Conservation (phyloP, 495 filamentous ascomycete species). For the Melanomma pulvis-pyrius region DNA sequence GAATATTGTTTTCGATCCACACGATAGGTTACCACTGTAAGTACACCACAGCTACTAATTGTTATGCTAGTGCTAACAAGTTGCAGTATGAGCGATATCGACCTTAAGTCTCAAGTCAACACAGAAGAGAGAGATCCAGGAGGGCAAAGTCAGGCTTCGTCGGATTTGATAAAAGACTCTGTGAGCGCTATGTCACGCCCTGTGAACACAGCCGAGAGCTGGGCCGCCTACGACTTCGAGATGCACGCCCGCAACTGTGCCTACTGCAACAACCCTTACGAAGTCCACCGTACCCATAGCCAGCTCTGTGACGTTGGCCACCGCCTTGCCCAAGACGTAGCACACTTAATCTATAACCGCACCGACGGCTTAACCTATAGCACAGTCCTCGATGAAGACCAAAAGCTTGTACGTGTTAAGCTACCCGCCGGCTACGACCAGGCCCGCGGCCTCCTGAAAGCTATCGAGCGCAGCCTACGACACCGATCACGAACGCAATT, state of each 20-base stretch:
- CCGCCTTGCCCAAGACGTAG: constrained; percentile 43
- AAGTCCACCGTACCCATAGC: constrained; percentile 35
- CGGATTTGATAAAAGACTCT: constrained; percentile 35
- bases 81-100: too few species aligned
- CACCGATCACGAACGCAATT: constrained; percentile 37
- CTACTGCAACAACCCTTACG: constrained; percentile 43
- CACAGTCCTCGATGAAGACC: constrained; percentile 36
- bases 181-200: constrained; percentile 41
- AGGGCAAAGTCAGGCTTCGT: too few species aligned
- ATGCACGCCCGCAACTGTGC: constrained; percentile 43
- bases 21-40: too few species aligned
- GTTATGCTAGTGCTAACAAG: too few species aligned
- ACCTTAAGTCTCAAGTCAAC: too few species aligned
- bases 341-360: constrained; percentile 41
- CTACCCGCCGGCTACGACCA: constrained; percentile 42
- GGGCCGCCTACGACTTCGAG: constrained; percentile 47
- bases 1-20: too few species aligned
- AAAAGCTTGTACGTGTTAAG: constrained; percentile 46
- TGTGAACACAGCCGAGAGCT: constrained; percentile 39
- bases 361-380: constrained; percentile 43
- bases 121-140: too few species aligned
- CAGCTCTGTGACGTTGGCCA: constrained; percentile 44
- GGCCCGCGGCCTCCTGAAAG: constrained; percentile 41
- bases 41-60: too few species aligned
- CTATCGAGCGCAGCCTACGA: constrained; percentile 40